phyloP scores from a whole-genome alignment of 2,329 filamentous ascomycete genomes.

The Coccinonectria pachysandricola region DNA sequence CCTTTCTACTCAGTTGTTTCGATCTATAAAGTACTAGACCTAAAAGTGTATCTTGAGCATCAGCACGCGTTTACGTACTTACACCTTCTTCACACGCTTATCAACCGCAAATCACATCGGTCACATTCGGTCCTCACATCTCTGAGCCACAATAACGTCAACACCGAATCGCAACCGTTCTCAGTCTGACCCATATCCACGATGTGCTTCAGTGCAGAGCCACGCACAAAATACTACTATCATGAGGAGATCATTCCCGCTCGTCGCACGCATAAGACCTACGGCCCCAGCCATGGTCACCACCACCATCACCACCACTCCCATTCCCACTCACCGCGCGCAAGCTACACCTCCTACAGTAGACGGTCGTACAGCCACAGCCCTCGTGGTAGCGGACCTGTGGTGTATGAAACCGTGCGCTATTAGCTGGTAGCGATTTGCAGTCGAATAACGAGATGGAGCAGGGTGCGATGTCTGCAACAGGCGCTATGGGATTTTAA shows the following conservation, averaged over 20 bases:
- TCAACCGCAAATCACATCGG: too few species aligned
- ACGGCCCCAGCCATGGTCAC: too few species aligned
- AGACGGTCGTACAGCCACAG: conserved; percentile 28
- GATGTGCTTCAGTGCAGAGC: conserved; percentile 41
- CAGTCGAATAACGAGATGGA: too few species aligned
- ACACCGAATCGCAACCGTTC: conserved; percentile 5
- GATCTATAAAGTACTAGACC: too few species aligned
- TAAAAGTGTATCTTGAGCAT: too few species aligned
- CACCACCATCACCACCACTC: conserved; percentile 25
- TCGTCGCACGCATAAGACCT: conserved; percentile 27
- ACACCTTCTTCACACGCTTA: too few species aligned
- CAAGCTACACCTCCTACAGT: conserved; percentile 33
- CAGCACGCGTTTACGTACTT: too few species aligned
- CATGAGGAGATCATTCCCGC: conserved; percentile 42
- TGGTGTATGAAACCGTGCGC: conserved; percentile 29
- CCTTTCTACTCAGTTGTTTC: too few species aligned
- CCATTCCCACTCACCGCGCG: conserved; percentile 26
- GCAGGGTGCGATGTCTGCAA: too few species aligned
- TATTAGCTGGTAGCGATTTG: conserved; percentile 7
- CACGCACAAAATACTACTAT: conserved; percentile 42
- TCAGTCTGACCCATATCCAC: too few species aligned
- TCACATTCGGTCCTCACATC: too few species aligned
- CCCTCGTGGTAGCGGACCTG: conserved; percentile 31
- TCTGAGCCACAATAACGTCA: conserved; percentile 4
- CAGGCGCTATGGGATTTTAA: too few species aligned